These are phyloP conservation scores for Suhomyces kilbournensis DNA, from an alignment of 805 yeast genomes.

Conservation along the genomic window DNA sequence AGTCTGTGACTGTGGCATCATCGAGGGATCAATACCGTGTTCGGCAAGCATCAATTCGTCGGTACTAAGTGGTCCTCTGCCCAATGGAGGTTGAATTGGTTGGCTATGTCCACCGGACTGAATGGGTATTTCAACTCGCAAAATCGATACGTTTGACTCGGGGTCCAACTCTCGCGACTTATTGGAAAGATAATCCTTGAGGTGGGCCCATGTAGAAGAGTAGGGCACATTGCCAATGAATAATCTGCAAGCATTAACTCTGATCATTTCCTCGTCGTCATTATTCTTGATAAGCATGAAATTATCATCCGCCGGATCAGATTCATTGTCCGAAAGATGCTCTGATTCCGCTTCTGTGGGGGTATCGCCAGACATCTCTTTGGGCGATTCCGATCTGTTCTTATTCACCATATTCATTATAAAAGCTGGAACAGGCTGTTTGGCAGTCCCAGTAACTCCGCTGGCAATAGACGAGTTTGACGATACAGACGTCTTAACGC, in stretches of 20 bases:
- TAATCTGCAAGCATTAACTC: slow-evolving; percentile 43
- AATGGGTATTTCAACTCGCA: slow-evolving; percentile 41
- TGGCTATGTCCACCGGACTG: slow-evolving; percentile 14
- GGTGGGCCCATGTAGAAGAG: slow-evolving; percentile 34
- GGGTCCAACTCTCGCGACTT: slow-evolving; percentile 27
- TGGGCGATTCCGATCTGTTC: slow-evolving; percentile 4
- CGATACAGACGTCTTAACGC: slow-evolving; percentile 9
- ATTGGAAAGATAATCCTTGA: slow-evolving; percentile 26
- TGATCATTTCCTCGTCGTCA: slow-evolving; percentile 13
- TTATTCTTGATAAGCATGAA: slow-evolving; percentile 18
- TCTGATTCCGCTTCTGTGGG: background rate
- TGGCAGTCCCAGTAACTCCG: slow-evolving; percentile 1
- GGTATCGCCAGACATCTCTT: background rate
- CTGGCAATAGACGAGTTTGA: slow-evolving; percentile 8
- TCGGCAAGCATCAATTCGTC: background rate
- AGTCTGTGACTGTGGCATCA: background rate
- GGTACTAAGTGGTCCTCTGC: background rate
- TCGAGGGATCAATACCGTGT: background rate
- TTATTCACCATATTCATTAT: slow-evolving; percentile 23
- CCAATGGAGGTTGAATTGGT: background rate
- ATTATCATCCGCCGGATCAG: background rate
- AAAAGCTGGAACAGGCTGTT: slow-evolving; percentile 23
- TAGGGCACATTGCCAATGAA: slow-evolving; percentile 60
- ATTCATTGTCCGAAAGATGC: background rate
- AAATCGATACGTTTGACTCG: slow-evolving; percentile 21